Base-by-base conservation (phyloP, 306 rosid species). In the Lithocarpus polystachyus region DNA sequence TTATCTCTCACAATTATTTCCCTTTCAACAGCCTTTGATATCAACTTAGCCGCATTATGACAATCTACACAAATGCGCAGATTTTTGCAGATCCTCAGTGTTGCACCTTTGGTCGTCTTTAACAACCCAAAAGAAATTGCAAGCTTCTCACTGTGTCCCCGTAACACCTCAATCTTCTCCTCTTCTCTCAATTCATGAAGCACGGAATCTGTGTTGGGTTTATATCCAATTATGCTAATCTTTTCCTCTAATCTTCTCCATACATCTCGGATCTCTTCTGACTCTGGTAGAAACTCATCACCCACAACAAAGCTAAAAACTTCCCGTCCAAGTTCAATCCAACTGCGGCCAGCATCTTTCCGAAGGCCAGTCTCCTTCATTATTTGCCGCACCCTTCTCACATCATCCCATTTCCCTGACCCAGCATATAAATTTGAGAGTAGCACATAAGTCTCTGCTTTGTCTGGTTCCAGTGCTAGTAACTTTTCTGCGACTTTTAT, bases 281-380 rank as follows among this genome's bases (percentile, higher is more conserved):
- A 83, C 77, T 83, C 87, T 20, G 72, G 53, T 61, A 71, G 76
- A 10, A 79, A 79, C 35, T 75, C 79, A 62, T 90, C 93, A 60
- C 96, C 88, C 10, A 84, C 96, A 71, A 88, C 17, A 79, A 94
- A 94, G 80, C 90, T 85, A 84, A 89, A 81, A 72, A 89, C 85
- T 83, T 87, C 85, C 17, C 97, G 96, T 70, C 86, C 87, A n/a
- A 87, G 71, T 82, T 92, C 96, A 83, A 90, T 94, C 98, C 98
- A 89, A 81, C 96, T 90, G 72, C 85, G 83, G 6, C 97, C 97
- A 35, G 92, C 93, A 53, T 87, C 96, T 81, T 94, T 94, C 61
- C 80, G 88, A 57, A 92, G 86, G 68, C 93, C 89, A 35, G 48
- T 82, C 68, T 83, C 90, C 85, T 90, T 92, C 97, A 94, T 94